Evolutionary conservation across 495 filamentous ascomycete genomes (phyloP).

Genomic region (Talaromyces thailandensis): DNA sequence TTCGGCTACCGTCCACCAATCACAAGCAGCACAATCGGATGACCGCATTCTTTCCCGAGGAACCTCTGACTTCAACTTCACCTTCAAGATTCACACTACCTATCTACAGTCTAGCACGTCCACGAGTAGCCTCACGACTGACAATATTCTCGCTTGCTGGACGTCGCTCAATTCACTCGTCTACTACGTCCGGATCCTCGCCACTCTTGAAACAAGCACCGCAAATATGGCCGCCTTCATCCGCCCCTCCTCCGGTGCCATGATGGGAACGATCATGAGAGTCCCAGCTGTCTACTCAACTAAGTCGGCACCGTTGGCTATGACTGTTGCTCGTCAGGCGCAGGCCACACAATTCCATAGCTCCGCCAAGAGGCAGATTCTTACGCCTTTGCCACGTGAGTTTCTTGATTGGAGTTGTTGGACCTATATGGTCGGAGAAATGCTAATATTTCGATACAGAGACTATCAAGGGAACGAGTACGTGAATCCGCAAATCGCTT

Average conservation of each 20-base stretch:
- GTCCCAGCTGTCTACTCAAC: background rate
- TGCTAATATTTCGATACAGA: constrained; percentile 44
- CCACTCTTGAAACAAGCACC: background rate
- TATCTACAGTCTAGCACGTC: background rate
- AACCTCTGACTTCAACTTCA: constrained; percentile 20
- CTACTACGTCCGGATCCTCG: background rate
- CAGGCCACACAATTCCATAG: constrained; percentile 63
- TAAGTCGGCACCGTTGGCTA: constrained; percentile 21
- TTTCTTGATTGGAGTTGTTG: constrained; percentile 6
- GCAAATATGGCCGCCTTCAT: constrained; percentile 33
- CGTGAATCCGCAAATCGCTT: constrained; percentile 13
- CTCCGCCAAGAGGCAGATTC: constrained; percentile 54
- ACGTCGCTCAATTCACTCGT: background rate
- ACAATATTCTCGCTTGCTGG: constrained; percentile 7
- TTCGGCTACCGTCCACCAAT: constrained; percentile 36
- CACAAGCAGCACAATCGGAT: constrained; percentile 29
- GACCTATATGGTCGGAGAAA: constrained; percentile 9
- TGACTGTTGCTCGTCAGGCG: constrained; percentile 23
- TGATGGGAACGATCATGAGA: constrained; percentile 4
- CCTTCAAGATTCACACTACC: constrained; percentile 5
- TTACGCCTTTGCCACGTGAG: constrained; percentile 63
- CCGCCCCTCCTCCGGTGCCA: constrained; percentile 20
- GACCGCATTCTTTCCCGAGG: constrained; percentile 41
- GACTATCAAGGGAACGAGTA: constrained; percentile 71
- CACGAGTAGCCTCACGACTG: background rate